These are phyloP conservation scores for Clathrospora elynae DNA, from an alignment of 2,329 filamentous ascomycete species.

Conservation along the genomic window DNA sequence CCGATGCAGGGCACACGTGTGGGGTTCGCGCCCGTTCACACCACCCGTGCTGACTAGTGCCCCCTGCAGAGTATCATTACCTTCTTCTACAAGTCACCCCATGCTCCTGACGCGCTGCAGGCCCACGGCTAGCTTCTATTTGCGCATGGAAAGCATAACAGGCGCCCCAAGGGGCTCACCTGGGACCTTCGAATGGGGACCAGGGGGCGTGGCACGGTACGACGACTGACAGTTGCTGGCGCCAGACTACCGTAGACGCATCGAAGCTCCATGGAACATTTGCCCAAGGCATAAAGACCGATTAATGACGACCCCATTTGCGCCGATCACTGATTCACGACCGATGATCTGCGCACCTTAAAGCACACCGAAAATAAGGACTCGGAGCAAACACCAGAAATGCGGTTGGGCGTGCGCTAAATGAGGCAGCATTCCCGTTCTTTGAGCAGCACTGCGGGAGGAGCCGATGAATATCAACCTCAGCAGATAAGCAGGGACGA, in stretches of 20 bases:
- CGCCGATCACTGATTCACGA: slow-evolving; percentile 16
- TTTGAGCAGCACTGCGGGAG: slow-evolving; percentile 7
- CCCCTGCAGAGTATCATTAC: slow-evolving; percentile 12
- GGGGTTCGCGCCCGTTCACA: slow-evolving; percentile 23
- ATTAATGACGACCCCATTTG: slow-evolving; percentile 4
- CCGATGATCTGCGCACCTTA: slow-evolving; percentile 12
- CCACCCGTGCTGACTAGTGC: slow-evolving; percentile 13
- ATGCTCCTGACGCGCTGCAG: no score
- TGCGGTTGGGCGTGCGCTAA: slow-evolving; percentile 1
- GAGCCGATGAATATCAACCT: slow-evolving; percentile 10
- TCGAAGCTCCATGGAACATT: slow-evolving; percentile 8
- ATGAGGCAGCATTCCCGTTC: slow-evolving; percentile 7
- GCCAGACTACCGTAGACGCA: slow-evolving; percentile 7
- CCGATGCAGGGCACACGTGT: slow-evolving; percentile 19
- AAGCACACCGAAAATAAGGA: slow-evolving; percentile 5
- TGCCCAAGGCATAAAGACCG: neutral
- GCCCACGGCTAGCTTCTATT: no score
- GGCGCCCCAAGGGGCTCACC: no score
- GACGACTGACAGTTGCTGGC: slow-evolving; percentile 10
- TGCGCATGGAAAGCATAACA: no score
- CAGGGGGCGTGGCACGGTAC: slow-evolving; percentile 4
- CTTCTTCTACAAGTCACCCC: slow-evolving; percentile 1
- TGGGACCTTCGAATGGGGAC: no score
- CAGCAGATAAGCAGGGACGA: no score
- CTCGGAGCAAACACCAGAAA: neutral